Conservation (phyloP, 306 rosid genomes). For the Cucurbita argyrosperma region DNA sequence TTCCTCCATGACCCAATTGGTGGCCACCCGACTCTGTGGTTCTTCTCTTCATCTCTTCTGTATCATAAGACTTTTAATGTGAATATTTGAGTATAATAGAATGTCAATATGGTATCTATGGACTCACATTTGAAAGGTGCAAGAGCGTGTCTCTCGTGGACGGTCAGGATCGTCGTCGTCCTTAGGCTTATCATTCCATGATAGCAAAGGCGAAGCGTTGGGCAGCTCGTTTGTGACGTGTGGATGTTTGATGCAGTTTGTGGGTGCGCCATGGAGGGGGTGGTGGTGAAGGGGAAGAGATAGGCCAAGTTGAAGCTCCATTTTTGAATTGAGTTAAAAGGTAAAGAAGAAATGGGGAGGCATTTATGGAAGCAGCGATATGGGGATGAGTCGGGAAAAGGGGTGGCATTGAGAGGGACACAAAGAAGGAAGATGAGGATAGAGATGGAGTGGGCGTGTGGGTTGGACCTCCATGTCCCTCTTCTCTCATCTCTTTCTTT, state of each 20-base stretch:
- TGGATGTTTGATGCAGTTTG: conserved; percentile 16
- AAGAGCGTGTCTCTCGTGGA: conserved; percentile 13
- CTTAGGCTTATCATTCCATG: conserved; percentile 50
- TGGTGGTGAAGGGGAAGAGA: conserved; percentile 29
- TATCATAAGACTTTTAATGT: background rate
- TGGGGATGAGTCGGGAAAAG: conserved; percentile 63
- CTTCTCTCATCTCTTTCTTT: background rate
- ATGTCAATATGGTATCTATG: too few species aligned
- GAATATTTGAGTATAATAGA: too few species aligned
- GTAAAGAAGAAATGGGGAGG: background rate
- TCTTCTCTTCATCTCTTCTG: conserved; percentile 13
- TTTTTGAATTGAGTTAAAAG: background rate
- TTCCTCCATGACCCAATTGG: conserved; percentile 69
- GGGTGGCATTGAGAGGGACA: conserved; percentile 40
- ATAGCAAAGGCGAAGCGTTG: conserved; percentile 27
- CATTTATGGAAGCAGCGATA: conserved; percentile 12
- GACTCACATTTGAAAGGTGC: conserved; percentile 19
- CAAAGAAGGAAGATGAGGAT: conserved; percentile 4
- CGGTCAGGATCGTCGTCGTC: conserved; percentile 32
- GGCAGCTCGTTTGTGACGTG: background rate
- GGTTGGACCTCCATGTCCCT: background rate
- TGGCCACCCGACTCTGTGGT: conserved; percentile 65
- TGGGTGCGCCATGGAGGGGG: background rate
- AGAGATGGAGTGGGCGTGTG: background rate
- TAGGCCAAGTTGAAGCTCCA: conserved; percentile 59